phyloP scores from a whole-genome alignment of 1,284 basidiomycete genomes.

The Puccinia horiana region DNA sequence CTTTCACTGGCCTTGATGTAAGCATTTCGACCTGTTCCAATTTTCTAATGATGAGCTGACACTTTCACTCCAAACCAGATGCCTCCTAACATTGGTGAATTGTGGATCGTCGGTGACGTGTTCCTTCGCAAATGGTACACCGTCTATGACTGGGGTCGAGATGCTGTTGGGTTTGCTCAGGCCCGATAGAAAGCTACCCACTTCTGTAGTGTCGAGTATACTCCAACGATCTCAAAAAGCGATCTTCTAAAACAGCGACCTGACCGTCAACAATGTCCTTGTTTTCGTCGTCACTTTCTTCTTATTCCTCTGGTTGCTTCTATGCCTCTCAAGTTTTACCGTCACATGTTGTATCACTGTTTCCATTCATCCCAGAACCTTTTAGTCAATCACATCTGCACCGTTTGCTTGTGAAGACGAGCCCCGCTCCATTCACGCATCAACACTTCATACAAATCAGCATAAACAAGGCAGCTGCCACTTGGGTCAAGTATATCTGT shows the following conservation, averaged over 20 bases:
- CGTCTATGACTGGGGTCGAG: conserved; percentile 79
- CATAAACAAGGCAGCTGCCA: no score
- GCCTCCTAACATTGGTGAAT: conserved; percentile 77
- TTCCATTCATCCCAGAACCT: not conserved
- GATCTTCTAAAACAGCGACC: not conserved
- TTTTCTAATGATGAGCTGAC: not conserved
- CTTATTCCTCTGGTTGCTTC: not conserved
- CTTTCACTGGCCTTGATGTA: conserved; percentile 86
- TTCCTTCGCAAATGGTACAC: conserved; percentile 81
- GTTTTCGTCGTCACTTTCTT: not conserved
- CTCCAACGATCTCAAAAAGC: not conserved
- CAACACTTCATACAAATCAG: no score
- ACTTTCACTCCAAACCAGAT: conserved; percentile 57
- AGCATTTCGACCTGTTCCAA: conserved; percentile 8
- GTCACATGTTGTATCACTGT: not conserved
- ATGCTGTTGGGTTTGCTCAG: conserved; percentile 84
- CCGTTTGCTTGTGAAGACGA: no score
- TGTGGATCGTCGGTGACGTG: conserved; percentile 88
- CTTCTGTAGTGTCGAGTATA: not conserved
- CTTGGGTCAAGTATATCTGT: no score
- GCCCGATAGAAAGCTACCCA: conserved; percentile 56
- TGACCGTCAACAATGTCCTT: not conserved
- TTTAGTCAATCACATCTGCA: no score
- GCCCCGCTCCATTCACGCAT: no score
- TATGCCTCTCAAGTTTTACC: no score